Conservation (phyloP, 495 filamentous ascomycete genomes). For the Hypoxylon fuscum region DNA sequence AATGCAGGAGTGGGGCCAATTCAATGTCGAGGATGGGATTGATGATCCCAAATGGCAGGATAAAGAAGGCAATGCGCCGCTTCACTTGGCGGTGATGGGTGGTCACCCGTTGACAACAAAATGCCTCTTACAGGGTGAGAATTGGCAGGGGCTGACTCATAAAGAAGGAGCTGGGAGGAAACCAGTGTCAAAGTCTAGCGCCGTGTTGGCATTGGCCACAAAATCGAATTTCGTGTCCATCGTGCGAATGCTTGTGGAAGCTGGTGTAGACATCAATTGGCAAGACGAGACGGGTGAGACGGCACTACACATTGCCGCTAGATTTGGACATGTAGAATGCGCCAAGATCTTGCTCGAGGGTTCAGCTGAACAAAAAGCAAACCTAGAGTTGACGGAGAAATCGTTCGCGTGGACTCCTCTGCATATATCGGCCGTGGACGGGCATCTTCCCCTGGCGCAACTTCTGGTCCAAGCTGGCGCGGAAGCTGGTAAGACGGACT, state of each 20-base stretch:
- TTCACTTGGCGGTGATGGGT: slow-evolving; percentile 91
- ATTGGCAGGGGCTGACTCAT: slow-evolving; percentile 68
- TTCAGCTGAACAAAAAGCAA: slow-evolving; percentile 70
- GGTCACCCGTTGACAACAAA: slow-evolving; percentile 88
- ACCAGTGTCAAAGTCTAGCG: slow-evolving; percentile 82
- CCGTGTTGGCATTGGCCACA: slow-evolving; percentile 85
- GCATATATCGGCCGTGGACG: slow-evolving; percentile 91
- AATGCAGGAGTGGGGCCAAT: slow-evolving; percentile 89
- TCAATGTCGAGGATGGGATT: slow-evolving; percentile 83
- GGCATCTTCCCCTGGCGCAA: slow-evolving; percentile 72
- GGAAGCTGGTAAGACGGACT: slow-evolving; percentile 75
- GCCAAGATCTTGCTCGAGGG: slow-evolving; percentile 77
- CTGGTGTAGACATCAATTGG: slow-evolving; percentile 93
- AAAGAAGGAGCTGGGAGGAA: slow-evolving; percentile 70
- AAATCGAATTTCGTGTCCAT: slow-evolving; percentile 85
- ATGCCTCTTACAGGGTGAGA: slow-evolving; percentile 79
- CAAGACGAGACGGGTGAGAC: slow-evolving; percentile 94
- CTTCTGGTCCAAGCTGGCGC: slow-evolving; percentile 79
- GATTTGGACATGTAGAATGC: slow-evolving; percentile 85
- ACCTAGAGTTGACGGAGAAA: slow-evolving; percentile 81
- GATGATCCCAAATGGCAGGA: slow-evolving; percentile 90
- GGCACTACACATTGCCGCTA: slow-evolving; percentile 89
- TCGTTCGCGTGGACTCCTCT: slow-evolving; percentile 93
- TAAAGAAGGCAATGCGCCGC: slow-evolving; percentile 86
- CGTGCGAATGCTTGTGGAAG: slow-evolving; percentile 85